Base-by-base conservation (phyloP, 2,329 filamentous ascomycete genomes). In the Aspergillus costaricaensis region DNA sequence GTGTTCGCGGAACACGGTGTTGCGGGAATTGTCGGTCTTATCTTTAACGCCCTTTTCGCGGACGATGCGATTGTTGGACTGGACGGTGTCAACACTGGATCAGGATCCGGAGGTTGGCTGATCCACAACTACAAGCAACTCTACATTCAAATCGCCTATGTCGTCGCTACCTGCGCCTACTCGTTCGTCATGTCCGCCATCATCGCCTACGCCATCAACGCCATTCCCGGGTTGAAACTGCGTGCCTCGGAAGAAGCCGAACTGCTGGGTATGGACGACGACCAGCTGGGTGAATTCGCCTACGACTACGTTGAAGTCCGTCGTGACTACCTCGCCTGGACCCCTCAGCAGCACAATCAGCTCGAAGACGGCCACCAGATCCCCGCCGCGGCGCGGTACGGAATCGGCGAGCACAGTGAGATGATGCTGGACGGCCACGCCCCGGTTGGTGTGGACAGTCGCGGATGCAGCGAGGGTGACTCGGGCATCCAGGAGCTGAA, bases 1-100 rank as follows among this genome's bases (percentile, higher is more conserved):
- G 88, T 96, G 70, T 95, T 96, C 78, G 92, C 92, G 67, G 91
- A 95, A 78, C 92, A 96, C 85, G 91, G 86, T 71, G 80, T 96
- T 65, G 91, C 92, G 52, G 92, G 92, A 66, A 91, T 95, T 66
- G 83, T 89, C 60, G 92, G 92, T 54, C 90, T 96, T 69, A 77
- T 92, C 61, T 82, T 91, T 77, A 94, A 91, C 59, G 91, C 88
- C 65, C 79, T 94, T 64, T 92, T 94, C 72, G 90, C 86, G 67
- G 87, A 89, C 65, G 84, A 88, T 71, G 88, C 90, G 77, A 90
- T 93, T 66, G 87, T 91, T 55, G 82, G 83, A 57, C 87, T 94
- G 38, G 90, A 93, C 72, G 90, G 90, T 60, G 83, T 83, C 72
- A 81, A 82, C 68, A 80, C 77, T 1, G 76, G 77, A 17, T 70